Evolutionary conservation across 768 basidiomycete species (phyloP).

Genomic region (Russula compacta): DNA sequence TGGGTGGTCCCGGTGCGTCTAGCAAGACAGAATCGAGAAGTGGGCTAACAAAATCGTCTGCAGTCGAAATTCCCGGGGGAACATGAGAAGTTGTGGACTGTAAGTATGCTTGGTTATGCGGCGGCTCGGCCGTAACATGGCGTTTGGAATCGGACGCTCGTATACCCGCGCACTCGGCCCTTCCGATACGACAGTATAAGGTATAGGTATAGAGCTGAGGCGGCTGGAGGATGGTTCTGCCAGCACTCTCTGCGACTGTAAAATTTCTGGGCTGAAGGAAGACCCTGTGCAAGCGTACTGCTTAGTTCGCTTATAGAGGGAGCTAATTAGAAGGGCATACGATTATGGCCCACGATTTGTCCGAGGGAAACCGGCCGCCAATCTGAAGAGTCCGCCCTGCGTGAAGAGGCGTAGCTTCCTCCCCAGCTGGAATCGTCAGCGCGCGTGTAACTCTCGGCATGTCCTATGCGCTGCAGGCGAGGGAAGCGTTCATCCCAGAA

Average conservation of each 20-base stretch:
- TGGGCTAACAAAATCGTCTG: conserved; percentile 8
- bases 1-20: neutral
- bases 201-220: conserved; percentile 7
- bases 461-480: conserved; percentile 8
- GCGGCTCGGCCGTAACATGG: neutral
- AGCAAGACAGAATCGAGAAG: conserved; percentile 6
- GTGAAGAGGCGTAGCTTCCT: neutral
- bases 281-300: neutral
- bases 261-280: neutral
- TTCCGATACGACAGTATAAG: conserved; percentile 9
- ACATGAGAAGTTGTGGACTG: neutral
- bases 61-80: neutral
- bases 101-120: neutral
- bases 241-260: conserved; percentile 6
- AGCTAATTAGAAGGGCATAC: neutral
- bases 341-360: neutral
- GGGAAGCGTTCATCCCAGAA: conserved; percentile 6
- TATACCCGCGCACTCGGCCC: neutral
- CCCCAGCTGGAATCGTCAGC: conserved; percentile 9
- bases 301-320: neutral
- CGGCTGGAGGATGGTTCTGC: conserved; percentile 14
- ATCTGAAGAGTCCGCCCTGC: conserved; percentile 3
- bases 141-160: neutral
- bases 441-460: conserved; percentile 20
- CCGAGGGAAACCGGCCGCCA: conserved; percentile 6